These are phyloP conservation scores for Volvox carteri DNA, from an alignment of 163 green algal species.

Conservation along the genomic window DNA sequence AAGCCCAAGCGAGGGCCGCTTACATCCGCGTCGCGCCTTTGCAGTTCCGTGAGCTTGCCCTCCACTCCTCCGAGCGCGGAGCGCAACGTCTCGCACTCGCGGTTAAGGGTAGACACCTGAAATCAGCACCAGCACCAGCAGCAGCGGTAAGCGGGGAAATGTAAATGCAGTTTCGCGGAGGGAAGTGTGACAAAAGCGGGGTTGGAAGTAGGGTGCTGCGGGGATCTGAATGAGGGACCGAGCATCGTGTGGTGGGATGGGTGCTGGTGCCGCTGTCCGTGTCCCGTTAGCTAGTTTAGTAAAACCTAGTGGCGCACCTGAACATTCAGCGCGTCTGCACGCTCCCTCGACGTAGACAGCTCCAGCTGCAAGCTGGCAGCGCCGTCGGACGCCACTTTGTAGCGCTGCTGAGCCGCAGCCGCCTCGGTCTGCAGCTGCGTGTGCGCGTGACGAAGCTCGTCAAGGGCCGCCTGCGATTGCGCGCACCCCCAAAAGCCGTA, in stretches of 20 bases:
- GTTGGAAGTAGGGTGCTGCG: no score
- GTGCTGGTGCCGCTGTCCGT: no score
- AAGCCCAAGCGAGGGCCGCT: no score
- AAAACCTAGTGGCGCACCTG: constrained; percentile 42
- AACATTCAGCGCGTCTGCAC: constrained; percentile 33
- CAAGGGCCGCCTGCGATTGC: constrained; percentile 25
- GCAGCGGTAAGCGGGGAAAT: no score
- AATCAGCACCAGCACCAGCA: no score
- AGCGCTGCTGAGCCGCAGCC: constrained; percentile 31
- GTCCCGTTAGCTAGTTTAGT: no score
- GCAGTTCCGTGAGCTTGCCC: constrained; percentile 66
- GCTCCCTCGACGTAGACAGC: constrained; percentile 49
- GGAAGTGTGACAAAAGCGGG: no score
- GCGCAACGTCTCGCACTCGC: constrained; percentile 61
- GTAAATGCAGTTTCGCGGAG: no score
- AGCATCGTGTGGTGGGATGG: no score
- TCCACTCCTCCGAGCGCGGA: constrained; percentile 62
- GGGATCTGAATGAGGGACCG: no score
- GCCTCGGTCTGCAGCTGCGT: constrained; percentile 44
- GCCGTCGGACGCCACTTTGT: constrained; percentile 47
- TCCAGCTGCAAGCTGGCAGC: constrained; percentile 63
- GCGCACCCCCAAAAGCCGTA: no score
- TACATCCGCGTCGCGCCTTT: constrained; percentile 71
- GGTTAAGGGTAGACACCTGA: constrained; percentile 17
- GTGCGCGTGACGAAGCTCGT: constrained; percentile 44